Evolutionary conservation across 2,329 filamentous ascomycete species (phyloP), one percentile per base, ranked within the genome.

Genomic region (Aspergillus sp.): DNA sequence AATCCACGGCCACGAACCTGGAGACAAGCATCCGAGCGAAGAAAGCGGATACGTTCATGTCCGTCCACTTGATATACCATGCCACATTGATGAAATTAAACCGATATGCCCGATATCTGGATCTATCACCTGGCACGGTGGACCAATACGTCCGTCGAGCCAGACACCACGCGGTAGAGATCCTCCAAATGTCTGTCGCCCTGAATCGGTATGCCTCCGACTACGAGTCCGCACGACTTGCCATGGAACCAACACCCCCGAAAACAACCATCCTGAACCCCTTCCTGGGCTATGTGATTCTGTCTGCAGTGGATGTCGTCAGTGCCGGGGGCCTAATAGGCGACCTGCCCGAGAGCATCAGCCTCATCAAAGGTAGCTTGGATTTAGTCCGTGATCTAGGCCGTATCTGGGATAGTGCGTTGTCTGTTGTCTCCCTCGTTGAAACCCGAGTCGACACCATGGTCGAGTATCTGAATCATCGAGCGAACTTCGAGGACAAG

Each of bases 31-130:
- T 79, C 6, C 65, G 72, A 10, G 66, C 69, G 28, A 75, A 76
- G 27, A 78, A 76, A 51, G 69, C 76, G 2, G 81, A 81, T 5
- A 73, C 75, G 0, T 83, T 83, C 56, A 66, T 86, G 43, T 78
- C 76, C 1, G 77, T 86, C 62, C 83, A 88, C 60, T 68, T 84
- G 27, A 67, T 86, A n/a, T 84, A 84, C 59, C 77, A 85, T 58
- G 75, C 79, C 37, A 74, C 81, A 1, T 65, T 81, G 54, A 77
- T 86, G 64, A 81, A 82, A 51, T 69, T 87, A 28, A 83, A 85
- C 53, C 77, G 85, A 33, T 78, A 85, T 54, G 73, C 74, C 9
- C 70, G 72, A 7, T 65, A 69, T 46, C 61, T 64, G 8, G 65
- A 63, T 30, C 61, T 79, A 4, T 65, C 68, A 4, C 51, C 64